These are phyloP conservation scores for Diutina mesorugosa DNA, from an alignment of 1,139 yeast species.

Conservation along the genomic window DNA sequence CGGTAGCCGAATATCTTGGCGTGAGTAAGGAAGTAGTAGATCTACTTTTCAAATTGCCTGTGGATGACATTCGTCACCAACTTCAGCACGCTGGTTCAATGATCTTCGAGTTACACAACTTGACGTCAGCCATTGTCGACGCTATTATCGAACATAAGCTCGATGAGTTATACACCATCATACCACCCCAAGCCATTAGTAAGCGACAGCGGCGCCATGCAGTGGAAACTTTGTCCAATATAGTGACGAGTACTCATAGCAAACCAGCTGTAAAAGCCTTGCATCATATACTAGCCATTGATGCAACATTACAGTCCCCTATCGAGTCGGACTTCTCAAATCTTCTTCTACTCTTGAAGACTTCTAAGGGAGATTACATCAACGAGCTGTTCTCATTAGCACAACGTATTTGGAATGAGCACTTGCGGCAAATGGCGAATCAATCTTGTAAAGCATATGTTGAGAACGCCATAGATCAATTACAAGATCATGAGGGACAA, in stretches of 20 bases:
- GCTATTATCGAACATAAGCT: slow-evolving; percentile 5
- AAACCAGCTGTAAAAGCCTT: slow-evolving; percentile 8
- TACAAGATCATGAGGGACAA: neutral
- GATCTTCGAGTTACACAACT: slow-evolving; percentile 32
- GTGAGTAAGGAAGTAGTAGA: slow-evolving; percentile 9
- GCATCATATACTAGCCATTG: slow-evolving; percentile 23
- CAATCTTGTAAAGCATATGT: slow-evolving; percentile 7
- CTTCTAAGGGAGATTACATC: slow-evolving; percentile 8
- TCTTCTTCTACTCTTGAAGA: slow-evolving; percentile 12
- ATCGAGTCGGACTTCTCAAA: slow-evolving; percentile 29
- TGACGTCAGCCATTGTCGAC: slow-evolving; percentile 17
- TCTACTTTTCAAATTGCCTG: slow-evolving; percentile 4
- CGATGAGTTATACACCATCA: slow-evolving; percentile 7
- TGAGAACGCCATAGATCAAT: neutral
- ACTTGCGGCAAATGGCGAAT: slow-evolving; percentile 7
- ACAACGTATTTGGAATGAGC: slow-evolving; percentile 17
- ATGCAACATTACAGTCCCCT: slow-evolving; percentile 39
- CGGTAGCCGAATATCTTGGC: slow-evolving; percentile 7
- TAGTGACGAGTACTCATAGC: neutral
- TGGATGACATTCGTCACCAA: neutral
- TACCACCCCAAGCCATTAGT: slow-evolving; percentile 41
- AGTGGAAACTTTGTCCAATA: slow-evolving; percentile 18
- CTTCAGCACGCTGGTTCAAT: slow-evolving; percentile 7
- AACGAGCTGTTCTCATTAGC: slow-evolving; percentile 10
- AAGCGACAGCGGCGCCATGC: slow-evolving; percentile 25